phyloP scores from a whole-genome alignment of 2,329 filamentous ascomycete species.

The Paraphoma chrysanthemicola region DNA sequence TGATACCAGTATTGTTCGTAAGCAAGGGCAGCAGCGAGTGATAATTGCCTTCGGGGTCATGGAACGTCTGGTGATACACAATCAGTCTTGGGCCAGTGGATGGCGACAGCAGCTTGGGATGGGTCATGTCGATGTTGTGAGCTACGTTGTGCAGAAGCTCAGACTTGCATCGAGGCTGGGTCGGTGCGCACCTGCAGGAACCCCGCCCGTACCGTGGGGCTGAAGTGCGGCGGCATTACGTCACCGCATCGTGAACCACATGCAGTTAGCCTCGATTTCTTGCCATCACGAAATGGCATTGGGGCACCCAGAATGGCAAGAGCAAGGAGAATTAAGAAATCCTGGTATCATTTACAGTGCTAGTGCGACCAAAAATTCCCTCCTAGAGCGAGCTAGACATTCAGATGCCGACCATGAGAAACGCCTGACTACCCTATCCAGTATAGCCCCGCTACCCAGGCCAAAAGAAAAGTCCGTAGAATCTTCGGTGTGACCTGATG shows the following conservation, averaged over 20 bases:
- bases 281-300: background rate
- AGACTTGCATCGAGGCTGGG: background rate
- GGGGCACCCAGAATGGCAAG: background rate
- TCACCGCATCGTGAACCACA: background rate
- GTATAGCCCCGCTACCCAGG: background rate
- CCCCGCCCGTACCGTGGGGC: background rate
- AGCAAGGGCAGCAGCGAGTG: constrained; percentile 69
- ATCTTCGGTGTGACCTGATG: background rate
- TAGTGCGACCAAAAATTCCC: background rate
- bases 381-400: too few species aligned
- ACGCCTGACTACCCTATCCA: background rate
- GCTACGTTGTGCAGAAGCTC: too few species aligned
- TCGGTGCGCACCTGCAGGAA: background rate
- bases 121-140: constrained; percentile 32
- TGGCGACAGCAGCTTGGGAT: constrained; percentile 43
- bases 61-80: constrained; percentile 71
- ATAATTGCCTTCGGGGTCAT: constrained; percentile 60
- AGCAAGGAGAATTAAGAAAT: too few species aligned
- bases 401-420: background rate
- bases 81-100: constrained; percentile 53
- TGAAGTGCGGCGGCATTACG: background rate
- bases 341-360: too few species aligned
- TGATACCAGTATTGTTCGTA: constrained; percentile 66
- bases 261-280: too few species aligned
- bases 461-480: constrained; percentile 15